phyloP scores from a whole-genome alignment of 257 asterid species.

The Solanum sitiens region DNA sequence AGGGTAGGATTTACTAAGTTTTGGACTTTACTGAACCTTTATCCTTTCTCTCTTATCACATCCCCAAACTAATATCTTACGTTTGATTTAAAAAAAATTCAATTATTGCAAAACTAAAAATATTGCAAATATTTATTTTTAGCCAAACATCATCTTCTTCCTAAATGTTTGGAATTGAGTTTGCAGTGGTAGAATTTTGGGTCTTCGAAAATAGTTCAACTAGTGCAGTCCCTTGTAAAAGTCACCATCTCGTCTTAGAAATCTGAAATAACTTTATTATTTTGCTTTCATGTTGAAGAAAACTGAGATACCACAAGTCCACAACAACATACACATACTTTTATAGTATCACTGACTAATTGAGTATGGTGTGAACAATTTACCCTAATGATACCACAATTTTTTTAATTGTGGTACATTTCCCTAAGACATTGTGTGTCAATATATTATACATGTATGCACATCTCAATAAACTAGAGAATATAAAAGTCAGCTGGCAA shows the following conservation, averaged over 20 bases:
- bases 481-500: background rate
- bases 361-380: background rate
- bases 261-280: slow-evolving; percentile 43
- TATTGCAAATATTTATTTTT: background rate
- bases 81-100: background rate
- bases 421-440: background rate
- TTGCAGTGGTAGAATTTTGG: background rate
- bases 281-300: slow-evolving; percentile 58
- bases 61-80: background rate
- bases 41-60: background rate
- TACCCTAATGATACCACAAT: no score
- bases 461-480: background rate
- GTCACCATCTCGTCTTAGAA: slow-evolving; percentile 62
- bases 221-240: slow-evolving; percentile 38
- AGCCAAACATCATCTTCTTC: background rate
- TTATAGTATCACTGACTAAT: no score
- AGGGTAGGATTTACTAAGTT: background rate
- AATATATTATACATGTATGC: background rate
- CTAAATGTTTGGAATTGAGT: background rate
- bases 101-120: background rate
- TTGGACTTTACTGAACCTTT: background rate
- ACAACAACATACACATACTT: no score
- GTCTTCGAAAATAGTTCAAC: slow-evolving; percentile 22
- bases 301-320: slow-evolving; percentile 14
- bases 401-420: no score